Percentiles rank a stretch among this genome's conserved stretches.
Conservation (phyloP, 805 yeast species). For the Nadsonia fulvescens region DNA sequence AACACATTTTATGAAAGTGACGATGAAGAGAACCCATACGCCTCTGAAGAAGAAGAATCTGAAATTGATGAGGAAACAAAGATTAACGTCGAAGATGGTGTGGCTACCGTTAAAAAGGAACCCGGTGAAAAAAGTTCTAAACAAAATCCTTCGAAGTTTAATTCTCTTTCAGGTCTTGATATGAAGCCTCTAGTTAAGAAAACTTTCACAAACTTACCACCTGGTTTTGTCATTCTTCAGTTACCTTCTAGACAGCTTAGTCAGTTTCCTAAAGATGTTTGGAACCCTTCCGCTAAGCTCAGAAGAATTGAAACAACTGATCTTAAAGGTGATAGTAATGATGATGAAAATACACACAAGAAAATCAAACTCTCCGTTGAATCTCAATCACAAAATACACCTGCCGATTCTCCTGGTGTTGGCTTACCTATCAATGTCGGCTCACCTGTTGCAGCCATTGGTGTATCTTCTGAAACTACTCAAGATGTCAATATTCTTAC, state of each 20-base stretch:
- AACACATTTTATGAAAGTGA: slow-evolving; percentile 77
- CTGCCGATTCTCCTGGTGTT: slow-evolving; percentile 2
- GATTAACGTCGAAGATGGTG: slow-evolving; percentile 8
- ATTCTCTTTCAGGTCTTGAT: slow-evolving; percentile 7
- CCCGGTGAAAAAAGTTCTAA: slow-evolving; percentile 12
- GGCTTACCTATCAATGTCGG: slow-evolving; percentile 3
- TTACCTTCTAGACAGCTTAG: slow-evolving; percentile 42
- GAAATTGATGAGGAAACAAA: slow-evolving; percentile 23
- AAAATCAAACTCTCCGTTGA: slow-evolving; percentile 14
- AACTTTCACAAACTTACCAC: slow-evolving; percentile 25
- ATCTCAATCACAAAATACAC: slow-evolving; percentile 7
- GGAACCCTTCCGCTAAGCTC: slow-evolving; percentile 51
- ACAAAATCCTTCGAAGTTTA: slow-evolving; percentile 7
- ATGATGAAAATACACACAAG: slow-evolving; percentile 16
- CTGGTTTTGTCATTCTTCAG: slow-evolving; percentile 42
- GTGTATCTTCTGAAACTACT: slow-evolving; percentile 22
- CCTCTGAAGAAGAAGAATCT: slow-evolving; percentile 40
- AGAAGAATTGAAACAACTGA: slow-evolving; percentile 20
- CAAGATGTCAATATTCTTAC: slow-evolving; percentile 31
- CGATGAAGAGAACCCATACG: slow-evolving; percentile 59
- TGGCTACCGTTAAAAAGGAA: slow-evolving; percentile 19
- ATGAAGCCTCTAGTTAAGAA: slow-evolving; percentile 16
- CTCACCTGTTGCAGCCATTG: slow-evolving; percentile 8
- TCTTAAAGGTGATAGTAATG: slow-evolving; percentile 13
- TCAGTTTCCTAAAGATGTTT: slow-evolving; percentile 62